These are phyloP conservation scores for Aspergillus sp. DNA, from an alignment of 2,329 filamentous ascomycete genomes.

Conservation along the genomic window DNA sequence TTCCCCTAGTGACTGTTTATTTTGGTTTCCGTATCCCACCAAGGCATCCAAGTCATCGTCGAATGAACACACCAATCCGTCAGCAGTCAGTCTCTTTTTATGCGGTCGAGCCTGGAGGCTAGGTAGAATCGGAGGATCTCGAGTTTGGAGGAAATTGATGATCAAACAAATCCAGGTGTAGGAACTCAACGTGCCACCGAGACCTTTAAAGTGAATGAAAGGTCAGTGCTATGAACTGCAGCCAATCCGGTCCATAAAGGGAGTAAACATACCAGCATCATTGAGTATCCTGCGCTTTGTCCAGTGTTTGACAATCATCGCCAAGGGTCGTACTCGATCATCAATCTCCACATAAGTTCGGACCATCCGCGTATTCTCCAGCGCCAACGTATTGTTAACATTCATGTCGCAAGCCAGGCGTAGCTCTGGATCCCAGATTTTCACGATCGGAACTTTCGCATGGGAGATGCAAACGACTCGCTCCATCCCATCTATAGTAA, in stretches of 20 bases:
- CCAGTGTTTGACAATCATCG: slow-evolving; percentile 98
- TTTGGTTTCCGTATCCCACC: slow-evolving; percentile 70
- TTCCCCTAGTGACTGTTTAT: slow-evolving; percentile 78
- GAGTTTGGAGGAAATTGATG: slow-evolving; percentile 89
- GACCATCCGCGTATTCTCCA: slow-evolving; percentile 98
- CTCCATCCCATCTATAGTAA: slow-evolving; percentile 80
- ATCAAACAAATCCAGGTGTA: slow-evolving; percentile 99
- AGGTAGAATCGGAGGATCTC: slow-evolving; percentile 79
- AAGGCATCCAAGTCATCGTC: slow-evolving; percentile 81
- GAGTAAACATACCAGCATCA: slow-evolving; percentile 73
- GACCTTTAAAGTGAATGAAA: slow-evolving; percentile 55
- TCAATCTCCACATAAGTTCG: slow-evolving; percentile 95
- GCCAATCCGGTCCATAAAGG: not conserved
- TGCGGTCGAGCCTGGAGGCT: slow-evolving; percentile 74
- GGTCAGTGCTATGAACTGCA: slow-evolving; percentile 17
- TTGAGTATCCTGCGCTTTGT: slow-evolving; percentile 90
- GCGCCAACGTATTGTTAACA: slow-evolving; percentile 91
- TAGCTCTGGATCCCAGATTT: slow-evolving; percentile 95
- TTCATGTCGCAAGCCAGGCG: slow-evolving; percentile 94
- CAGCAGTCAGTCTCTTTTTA: slow-evolving; percentile 59
- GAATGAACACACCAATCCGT: slow-evolving; percentile 73
- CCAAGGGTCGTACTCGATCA: slow-evolving; percentile 81
- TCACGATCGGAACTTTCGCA: slow-evolving; percentile 97
- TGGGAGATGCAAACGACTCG: slow-evolving; percentile 91
- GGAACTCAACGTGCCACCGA: slow-evolving; percentile 91